Percentiles rank a stretch among this genome's conserved stretches.
Conservation (phyloP, 352 stramenopile genomes). For the Elongisporangium prolatum region DNA sequence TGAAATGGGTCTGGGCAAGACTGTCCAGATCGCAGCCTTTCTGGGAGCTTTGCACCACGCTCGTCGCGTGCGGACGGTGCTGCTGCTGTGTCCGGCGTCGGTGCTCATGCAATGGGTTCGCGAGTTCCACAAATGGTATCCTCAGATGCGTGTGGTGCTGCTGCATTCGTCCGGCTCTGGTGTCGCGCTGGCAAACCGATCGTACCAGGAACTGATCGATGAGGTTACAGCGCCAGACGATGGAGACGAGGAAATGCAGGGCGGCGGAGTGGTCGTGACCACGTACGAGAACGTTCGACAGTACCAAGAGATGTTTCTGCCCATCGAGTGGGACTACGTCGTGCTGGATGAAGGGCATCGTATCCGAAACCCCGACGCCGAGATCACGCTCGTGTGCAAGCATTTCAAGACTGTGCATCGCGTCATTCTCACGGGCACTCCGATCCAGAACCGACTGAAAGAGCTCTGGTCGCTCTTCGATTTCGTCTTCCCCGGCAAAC, state of each 20-base stretch:
- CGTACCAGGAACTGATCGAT: constrained; percentile 57
- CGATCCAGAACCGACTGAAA: constrained; percentile 92
- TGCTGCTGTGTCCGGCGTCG: constrained; percentile 95
- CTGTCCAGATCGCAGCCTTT: constrained; percentile 90
- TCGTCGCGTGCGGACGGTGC: constrained; percentile 53
- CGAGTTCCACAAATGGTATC: constrained; percentile 93
- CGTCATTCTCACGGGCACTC: constrained; percentile 90
- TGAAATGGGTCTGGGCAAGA: constrained; percentile 98
- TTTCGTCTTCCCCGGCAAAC: constrained; percentile 97
- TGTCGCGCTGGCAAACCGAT: constrained; percentile 30
- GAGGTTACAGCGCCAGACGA: constrained; percentile 31
- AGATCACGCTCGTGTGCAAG: constrained; percentile 95
- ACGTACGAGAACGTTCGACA: constrained; percentile 96
- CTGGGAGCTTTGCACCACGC: constrained; percentile 65
- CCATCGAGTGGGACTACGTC: constrained; percentile 95
- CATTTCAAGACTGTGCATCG: constrained; percentile 87
- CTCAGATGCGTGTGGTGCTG: constrained; percentile 84
- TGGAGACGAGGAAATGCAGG: constrained; percentile 21
- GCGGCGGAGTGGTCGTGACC: constrained; percentile 91
- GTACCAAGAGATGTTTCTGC: constrained; percentile 87
- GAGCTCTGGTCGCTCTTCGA: constrained; percentile 99
- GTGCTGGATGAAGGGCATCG: constrained; percentile 99
- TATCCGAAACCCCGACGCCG: constrained; percentile 97
- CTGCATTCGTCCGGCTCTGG: constrained; percentile 85
- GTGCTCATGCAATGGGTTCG: constrained; percentile 95